A percentile compares a stretch with the other conserved stretches of the same genome.
Evolutionary conservation across 495 filamentous ascomycete genomes (phyloP).

Genomic region (Umbilicaria muhlenbergii): DNA sequence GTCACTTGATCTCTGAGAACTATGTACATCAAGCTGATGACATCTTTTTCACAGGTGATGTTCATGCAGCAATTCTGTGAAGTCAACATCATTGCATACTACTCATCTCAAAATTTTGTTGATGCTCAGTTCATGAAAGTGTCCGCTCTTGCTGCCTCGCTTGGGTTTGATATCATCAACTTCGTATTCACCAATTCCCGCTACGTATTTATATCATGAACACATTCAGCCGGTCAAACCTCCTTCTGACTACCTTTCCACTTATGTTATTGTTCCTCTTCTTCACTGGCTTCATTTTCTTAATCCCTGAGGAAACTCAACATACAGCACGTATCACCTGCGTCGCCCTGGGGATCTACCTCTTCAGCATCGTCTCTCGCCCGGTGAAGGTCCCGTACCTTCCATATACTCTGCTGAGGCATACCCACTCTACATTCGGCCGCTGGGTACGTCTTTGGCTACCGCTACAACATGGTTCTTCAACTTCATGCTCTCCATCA

Average conservation of each 20-base stretch:
- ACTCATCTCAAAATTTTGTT: conserved; percentile 39
- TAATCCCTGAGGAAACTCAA: conserved; percentile 22
- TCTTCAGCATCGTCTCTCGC: conserved; percentile 36
- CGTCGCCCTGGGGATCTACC: conserved; percentile 16
- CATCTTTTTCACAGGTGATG: no score
- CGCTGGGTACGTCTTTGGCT: conserved; percentile 32
- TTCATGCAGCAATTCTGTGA: conserved; percentile 36
- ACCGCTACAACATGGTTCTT: conserved; percentile 26
- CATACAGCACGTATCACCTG: conserved; percentile 21
- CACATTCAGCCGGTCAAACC: conserved; percentile 43
- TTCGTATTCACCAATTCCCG: conserved; percentile 48
- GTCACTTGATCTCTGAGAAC: no score
- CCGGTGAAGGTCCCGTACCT: conserved; percentile 32
- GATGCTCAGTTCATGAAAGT: conserved; percentile 28
- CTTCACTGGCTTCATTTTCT: conserved; percentile 41
- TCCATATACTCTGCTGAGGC: conserved; percentile 38
- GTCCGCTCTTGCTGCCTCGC: conserved; percentile 32
- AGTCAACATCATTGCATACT: conserved; percentile 31
- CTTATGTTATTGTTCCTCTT: conserved; percentile 43
- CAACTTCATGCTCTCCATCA: conserved; percentile 40
- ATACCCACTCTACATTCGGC: conserved; percentile 43
- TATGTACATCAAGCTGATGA: no score
- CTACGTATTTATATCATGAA: conserved; percentile 57
- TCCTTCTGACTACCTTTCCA: conserved; percentile 52
- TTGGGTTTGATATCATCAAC: conserved; percentile 50